Percentiles rank a stretch among this genome's conserved stretches.
Conservation (phyloP, 345 rosid genomes). For the thale cress (Arabidopsis thaliana) region DNA sequence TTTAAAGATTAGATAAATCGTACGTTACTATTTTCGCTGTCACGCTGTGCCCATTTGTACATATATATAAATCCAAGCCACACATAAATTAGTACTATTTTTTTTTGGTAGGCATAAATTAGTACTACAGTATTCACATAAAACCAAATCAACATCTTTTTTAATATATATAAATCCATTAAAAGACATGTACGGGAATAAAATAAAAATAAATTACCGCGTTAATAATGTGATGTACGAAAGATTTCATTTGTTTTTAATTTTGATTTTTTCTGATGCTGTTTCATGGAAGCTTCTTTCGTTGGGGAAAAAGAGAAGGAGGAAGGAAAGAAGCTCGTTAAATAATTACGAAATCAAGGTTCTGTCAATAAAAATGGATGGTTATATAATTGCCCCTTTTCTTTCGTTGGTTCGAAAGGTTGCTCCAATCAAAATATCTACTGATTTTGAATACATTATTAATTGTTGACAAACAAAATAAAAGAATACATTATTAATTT, state of each 20-base stretch:
- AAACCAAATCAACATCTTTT: neutral
- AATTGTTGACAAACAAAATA: neutral
- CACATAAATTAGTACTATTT: neutral
- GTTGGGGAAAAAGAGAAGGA: neutral
- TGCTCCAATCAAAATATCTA: conserved; percentile 24
- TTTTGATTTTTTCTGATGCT: neutral
- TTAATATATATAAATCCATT: neutral
- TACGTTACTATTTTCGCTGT: neutral
- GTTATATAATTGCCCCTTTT: conserved; percentile 13
- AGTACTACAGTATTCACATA: neutral
- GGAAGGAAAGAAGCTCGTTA: neutral
- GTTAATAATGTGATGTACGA: conserved; percentile 5
- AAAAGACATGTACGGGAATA: neutral
- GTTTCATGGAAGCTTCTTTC: conserved; percentile 23
- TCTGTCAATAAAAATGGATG: neutral
- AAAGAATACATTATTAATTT: neutral
- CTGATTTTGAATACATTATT: neutral
- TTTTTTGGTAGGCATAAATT: too few species aligned
- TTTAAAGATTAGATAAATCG: neutral
- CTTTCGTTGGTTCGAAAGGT: conserved; percentile 35
- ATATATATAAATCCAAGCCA: neutral
- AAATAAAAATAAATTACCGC: neutral
- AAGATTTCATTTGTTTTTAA: neutral
- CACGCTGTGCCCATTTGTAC: conserved; percentile 3
- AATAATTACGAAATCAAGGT: neutral